Base-by-base conservation (phyloP, 208 protist species). In the Trypanosoma brucei region DNA sequence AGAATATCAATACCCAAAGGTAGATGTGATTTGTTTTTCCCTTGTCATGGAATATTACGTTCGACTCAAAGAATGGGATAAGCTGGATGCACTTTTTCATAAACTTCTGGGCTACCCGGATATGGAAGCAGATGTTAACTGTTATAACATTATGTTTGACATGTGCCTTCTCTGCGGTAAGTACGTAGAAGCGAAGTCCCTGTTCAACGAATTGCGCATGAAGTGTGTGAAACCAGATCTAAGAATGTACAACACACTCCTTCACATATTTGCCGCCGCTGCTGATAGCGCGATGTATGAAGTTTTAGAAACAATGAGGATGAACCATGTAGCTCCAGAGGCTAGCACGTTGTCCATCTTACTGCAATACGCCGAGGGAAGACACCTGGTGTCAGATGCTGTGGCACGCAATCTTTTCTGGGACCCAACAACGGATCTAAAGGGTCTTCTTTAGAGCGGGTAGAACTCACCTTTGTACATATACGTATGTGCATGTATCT, bases 191-290 rank as follows among this genome's bases (percentile, higher is more conserved):
- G 70, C 79, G 8, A 74, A 77, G 49, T 54, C 44, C 3, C 54
- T 92, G 7, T 92, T 95, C 67, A 81, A 89, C n/a, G 80, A 94
- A n/a, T 66, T 88, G 13, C 79, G 83, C 35, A 70, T 94, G 44
- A 80, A 78, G 48, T 79, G 81, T 55, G 55, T 97, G 7, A 9
- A 57, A 2, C 51, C 88, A 8, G 71, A 83, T 48, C 55, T 85
- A 6, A 34, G 2, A 30, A 88, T 77, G 59, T 97, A 95, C 70
- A 94, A 97, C 63, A 84, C 73, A 13, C 75, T 97, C 31, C 45
- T 95, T n/a, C 63, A 78, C 0, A 75, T 79, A 5, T 88, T 94
- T 59, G 59, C 86, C 7, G 40, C 58, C 1, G 38, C 61, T 4
- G 78, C 65, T 2, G 70, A 84, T 36, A 70, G 75, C 34, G 44